Evolutionary conservation across 371 early-diverging fungal species (phyloP), one percentile per base, ranked within the genome.

Genomic region (Mortierella sp.): DNA sequence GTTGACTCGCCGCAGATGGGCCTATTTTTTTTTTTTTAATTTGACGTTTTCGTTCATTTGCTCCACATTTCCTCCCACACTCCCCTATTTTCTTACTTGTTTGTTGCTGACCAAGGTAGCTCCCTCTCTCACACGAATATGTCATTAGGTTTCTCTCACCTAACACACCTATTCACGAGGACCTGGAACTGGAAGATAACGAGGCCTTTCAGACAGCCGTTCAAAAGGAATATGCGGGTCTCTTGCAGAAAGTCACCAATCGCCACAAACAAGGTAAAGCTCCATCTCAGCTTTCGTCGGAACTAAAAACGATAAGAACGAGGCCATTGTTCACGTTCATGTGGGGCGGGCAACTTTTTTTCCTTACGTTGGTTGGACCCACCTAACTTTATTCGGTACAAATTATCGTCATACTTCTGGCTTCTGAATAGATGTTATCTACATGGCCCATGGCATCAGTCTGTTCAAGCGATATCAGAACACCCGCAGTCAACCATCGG

Each of bases 381-480:
- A 44, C 38, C 21, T n/a, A n/a, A 24, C 43, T 43, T 51, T 43
- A 70, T 51, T 32, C 63, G 24, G 18, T 35, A 27, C n/a, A 43
- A 54, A 71, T 44, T 49, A 11, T 49, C 48, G 63, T 7, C 32
- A 32, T 46, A 32, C 3, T 18, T 43, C 27, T 49, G 21, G 4
- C 16, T 48, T 29, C 18, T 49, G 14, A 16, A 24, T 75, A 86
- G 87, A 86, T 71, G 83, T 86, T 18, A 71, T 86, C 1, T 77
- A 56, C n/a, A 86, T 86, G 83, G 87, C 87, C 10, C 87, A 86
- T 55, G 87, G 87, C 7, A 86, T 86, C 46, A 86, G 76, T 70
- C 78, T 86, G 14, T 80, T 86, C 74, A 86, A 82, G 71, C 80
- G 77, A 4, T 86, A 86, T 60, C 87, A 86, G 44, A 75, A 10